phyloP scores from a whole-genome alignment of 2,329 filamentous ascomycete genomes.

The Dactylella cylindrospora region DNA sequence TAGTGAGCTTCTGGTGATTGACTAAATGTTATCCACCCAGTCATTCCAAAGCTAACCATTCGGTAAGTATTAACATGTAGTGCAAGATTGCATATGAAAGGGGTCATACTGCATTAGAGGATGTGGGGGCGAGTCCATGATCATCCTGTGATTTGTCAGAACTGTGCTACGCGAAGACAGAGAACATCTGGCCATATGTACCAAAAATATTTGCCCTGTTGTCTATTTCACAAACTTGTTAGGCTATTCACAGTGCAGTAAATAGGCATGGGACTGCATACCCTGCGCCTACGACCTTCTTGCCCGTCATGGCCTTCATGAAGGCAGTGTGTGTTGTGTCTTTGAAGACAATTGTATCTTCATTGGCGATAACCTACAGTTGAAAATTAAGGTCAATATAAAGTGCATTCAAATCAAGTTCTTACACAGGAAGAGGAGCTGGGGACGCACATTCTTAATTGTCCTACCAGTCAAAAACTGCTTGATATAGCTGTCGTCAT shows the following conservation, averaged over 20 bases:
- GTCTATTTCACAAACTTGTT: conserved; percentile 60
- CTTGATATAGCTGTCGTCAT: conserved; percentile 70
- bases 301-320: conserved; percentile 70
- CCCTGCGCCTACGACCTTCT: conserved; percentile 61
- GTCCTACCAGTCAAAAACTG: conserved; percentile 81
- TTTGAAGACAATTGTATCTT: conserved; percentile 87
- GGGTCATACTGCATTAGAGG: conserved; percentile 77
- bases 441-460: conserved; percentile 62
- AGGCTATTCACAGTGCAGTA: no score
- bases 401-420: neutral
- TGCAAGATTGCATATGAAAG: conserved; percentile 55
- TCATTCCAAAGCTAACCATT: conserved; percentile 46
- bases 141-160: conserved; percentile 59
- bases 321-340: conserved; percentile 77
- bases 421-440: neutral
- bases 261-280: neutral
- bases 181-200: conserved; percentile 48
- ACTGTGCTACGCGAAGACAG: conserved; percentile 27
- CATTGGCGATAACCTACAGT: conserved; percentile 59
- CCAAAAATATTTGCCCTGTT: conserved; percentile 98
- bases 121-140: conserved; percentile 76
- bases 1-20: conserved; percentile 78
- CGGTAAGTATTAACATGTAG: conserved; percentile 28
- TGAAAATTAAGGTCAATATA: neutral
- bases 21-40: conserved; percentile 84